Conservation (phyloP, 805 yeast genomes). For the Tetrapisispora nanseiensis region DNA sequence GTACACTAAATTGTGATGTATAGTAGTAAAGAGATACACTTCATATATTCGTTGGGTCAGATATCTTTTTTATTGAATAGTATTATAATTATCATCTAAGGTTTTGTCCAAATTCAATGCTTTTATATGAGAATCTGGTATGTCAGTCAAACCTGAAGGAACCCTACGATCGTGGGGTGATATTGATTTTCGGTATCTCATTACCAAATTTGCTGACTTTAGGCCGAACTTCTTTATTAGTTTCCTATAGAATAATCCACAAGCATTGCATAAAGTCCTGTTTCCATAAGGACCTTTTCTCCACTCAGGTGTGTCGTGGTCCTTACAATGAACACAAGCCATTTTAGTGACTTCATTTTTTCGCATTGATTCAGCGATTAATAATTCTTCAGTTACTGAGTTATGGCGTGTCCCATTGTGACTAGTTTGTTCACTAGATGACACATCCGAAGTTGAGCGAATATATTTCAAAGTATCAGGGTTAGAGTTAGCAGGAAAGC, state of each 20-base stretch:
- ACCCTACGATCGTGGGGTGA: conserved; percentile 25
- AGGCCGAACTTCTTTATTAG: conserved; percentile 33
- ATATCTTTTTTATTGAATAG: neutral
- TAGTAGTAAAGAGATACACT: no score
- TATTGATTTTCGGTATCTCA: conserved; percentile 21
- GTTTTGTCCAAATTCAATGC: conserved; percentile 7
- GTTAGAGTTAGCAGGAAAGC: neutral
- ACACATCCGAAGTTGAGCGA: neutral
- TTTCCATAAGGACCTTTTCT: conserved; percentile 82
- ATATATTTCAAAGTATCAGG: neutral
- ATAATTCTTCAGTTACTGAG: conserved; percentile 8
- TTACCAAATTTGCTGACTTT: conserved; percentile 23
- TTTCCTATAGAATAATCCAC: conserved; percentile 73
- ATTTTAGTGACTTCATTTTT: conserved; percentile 10
- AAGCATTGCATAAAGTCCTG: conserved; percentile 82
- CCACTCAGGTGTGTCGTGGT: conserved; percentile 84
- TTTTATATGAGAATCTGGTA: conserved; percentile 19
- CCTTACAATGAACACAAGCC: conserved; percentile 61
- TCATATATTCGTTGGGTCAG: no score
- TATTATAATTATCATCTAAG: conserved; percentile 6
- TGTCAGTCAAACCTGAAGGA: conserved; percentile 15
- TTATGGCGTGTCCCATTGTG: conserved; percentile 1
- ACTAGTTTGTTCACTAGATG: neutral
- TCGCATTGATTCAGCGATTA: conserved; percentile 9
- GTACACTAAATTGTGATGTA: no score